phyloP scores from a whole-genome alignment of 2,329 filamentous ascomycete species.

The Arthrobotrys iridis region DNA sequence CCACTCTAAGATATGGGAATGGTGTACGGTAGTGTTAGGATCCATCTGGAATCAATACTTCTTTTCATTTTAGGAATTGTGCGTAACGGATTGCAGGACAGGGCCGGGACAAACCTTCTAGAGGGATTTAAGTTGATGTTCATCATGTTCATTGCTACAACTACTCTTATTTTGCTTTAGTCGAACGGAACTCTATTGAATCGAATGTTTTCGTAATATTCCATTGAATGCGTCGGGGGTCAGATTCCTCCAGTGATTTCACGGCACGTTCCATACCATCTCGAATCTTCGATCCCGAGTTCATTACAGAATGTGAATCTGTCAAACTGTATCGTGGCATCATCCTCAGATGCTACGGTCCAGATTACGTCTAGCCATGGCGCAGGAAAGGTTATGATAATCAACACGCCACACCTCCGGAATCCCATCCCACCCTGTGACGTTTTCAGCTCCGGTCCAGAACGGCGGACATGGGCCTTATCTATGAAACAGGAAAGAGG shows the following conservation, averaged over 20 bases:
- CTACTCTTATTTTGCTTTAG: constrained; percentile 12
- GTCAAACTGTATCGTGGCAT: neutral
- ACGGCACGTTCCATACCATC: too few relatives aligned
- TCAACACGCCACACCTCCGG: neutral
- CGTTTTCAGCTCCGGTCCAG: constrained; percentile 30
- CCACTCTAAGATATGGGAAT: neutral
- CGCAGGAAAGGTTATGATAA: neutral
- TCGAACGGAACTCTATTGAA: constrained; percentile 3
- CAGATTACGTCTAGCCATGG: neutral
- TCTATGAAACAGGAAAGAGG: constrained; percentile 44
- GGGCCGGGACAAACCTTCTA: constrained; percentile 13
- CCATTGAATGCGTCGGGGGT: too few relatives aligned
- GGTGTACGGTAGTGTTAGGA: neutral
- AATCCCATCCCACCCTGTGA: constrained; percentile 35
- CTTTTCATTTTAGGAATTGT: constrained; percentile 18
- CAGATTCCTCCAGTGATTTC: too few relatives aligned
- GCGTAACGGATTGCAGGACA: constrained; percentile 19
- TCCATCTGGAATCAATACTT: constrained; percentile 9
- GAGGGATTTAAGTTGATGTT: constrained; percentile 20
- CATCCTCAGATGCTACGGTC: neutral
- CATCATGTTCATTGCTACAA: constrained; percentile 40
- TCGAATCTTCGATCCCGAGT: neutral
- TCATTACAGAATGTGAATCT: neutral
- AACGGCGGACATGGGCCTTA: constrained; percentile 14
- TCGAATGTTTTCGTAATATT: constrained; percentile 13